Evolutionary conservation across 1,284 basidiomycete species (phyloP).

Genomic region (Fistulinella cinereoalba): DNA sequence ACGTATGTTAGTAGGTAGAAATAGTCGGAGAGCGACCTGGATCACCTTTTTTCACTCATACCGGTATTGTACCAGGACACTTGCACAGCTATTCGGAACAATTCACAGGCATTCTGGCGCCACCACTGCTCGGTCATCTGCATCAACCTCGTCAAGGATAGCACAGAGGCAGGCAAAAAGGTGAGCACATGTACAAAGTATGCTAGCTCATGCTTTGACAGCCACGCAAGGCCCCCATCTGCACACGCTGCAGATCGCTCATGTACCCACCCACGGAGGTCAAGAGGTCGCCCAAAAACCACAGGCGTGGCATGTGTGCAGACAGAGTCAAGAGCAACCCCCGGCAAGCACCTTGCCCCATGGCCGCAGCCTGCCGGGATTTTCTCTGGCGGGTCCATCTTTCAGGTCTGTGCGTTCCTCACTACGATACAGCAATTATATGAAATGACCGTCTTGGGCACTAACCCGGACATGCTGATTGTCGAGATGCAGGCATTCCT

Average conservation of each 20-base stretch:
- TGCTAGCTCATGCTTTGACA: background rate
- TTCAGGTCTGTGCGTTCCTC: conserved; percentile 17
- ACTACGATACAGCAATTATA: background rate
- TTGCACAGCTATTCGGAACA: no score
- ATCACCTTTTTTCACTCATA: no score
- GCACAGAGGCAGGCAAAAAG: background rate
- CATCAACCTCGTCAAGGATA: background rate
- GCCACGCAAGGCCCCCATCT: background rate
- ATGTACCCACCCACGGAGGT: no score
- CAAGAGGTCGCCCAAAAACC: conserved; percentile 32
- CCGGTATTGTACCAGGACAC: no score
- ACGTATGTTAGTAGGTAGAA: no score
- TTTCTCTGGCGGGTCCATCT: conserved; percentile 24
- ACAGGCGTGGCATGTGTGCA: conserved; percentile 34
- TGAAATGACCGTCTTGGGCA: background rate
- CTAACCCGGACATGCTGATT: no score
- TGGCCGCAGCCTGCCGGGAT: conserved; percentile 18
- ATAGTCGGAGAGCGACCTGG: no score
- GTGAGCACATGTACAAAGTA: background rate
- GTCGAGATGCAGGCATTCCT: no score
- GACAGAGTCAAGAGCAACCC: conserved; percentile 10
- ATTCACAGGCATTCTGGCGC: background rate
- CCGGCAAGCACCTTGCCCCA: background rate
- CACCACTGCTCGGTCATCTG: background rate
- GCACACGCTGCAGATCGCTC: background rate